Base-by-base conservation (phyloP, 495 filamentous ascomycete genomes). In the Trichocladium antarcticum region DNA sequence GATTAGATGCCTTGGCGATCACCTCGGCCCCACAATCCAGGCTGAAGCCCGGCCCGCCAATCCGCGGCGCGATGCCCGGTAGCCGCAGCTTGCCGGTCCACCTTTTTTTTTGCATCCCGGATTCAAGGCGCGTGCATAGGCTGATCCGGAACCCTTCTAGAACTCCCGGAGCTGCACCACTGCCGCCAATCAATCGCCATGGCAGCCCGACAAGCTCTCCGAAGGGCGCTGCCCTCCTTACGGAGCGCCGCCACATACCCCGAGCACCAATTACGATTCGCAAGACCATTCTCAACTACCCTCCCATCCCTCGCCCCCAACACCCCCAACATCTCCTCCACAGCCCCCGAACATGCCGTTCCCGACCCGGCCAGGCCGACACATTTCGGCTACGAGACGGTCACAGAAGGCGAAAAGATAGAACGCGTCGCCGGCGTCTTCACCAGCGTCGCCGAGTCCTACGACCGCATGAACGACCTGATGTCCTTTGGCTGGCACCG, bases 401-500 rank as follows among this genome's bases (percentile, higher is more conserved):
- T 98, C 19, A 79, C 87, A 36, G 85, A 90, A 53, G 73, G 81
- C 9, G 74, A 89, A 59, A 98, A 98, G 68, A 61, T 58, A 24
- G 62, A 70, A 57, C 62, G 60, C 16, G 92, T 97, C 19, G 83
- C 80, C 56, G 78, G 78, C 36, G 92, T 98, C 51, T 98, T 97
- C 74, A 92, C 88, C 67, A 94, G 87, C 62, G 90, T 98, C 42
- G 90, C 92, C 56, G 78, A 86, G 41, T 86, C 82, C 22, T 82
- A 92, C 73, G 89, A 96, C 64, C 80, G 80, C 55, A 98, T 98
- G 92, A 98, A 98, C 76, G 92, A 98, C 66, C 78, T 96, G 42
- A 97, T 98, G 92, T 96, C 89, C 36, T 80, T 97, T 21, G 89
- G 89, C 31, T 89, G 94, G 70, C 92, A 98, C 68, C 85, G 92